These are phyloP conservation scores for Alternaria sp. DNA, from an alignment of 2,329 filamentous ascomycete species.

Conservation along the genomic window DNA sequence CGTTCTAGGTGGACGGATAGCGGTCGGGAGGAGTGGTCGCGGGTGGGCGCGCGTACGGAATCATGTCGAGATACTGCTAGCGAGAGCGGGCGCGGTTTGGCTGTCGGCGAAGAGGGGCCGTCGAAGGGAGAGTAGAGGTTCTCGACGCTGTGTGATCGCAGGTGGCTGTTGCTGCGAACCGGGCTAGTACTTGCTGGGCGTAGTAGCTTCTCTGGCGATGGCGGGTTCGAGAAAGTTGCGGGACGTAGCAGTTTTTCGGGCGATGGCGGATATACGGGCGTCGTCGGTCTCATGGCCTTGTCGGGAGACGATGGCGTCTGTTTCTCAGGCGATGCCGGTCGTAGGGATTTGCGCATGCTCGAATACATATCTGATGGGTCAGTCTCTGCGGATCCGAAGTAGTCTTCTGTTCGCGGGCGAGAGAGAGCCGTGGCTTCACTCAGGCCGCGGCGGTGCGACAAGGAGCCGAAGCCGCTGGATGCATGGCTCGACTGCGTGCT, in stretches of 20 bases:
- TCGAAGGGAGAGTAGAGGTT: slow-evolving; percentile 54
- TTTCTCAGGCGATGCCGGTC: slow-evolving; percentile 55
- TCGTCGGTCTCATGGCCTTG: slow-evolving; percentile 8
- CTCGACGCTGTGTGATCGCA: slow-evolving; percentile 54
- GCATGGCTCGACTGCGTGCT: slow-evolving; percentile 77
- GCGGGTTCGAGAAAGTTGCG: slow-evolving; percentile 12
- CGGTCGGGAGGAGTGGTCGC: slow-evolving; percentile 44
- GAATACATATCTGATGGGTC: slow-evolving; percentile 73
- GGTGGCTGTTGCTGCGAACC: slow-evolving; percentile 34
- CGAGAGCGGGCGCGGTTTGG: slow-evolving; percentile 55
- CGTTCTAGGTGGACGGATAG: slow-evolving; percentile 47
- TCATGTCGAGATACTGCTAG: slow-evolving; percentile 51
- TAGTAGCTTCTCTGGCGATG: slow-evolving; percentile 34
- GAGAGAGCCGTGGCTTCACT: slow-evolving; percentile 73
- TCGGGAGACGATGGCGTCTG: slow-evolving; percentile 13
- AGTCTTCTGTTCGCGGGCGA: slow-evolving; percentile 59
- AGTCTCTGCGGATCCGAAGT: slow-evolving; percentile 50
- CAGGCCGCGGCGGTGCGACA: slow-evolving; percentile 74
- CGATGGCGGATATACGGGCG: slow-evolving; percentile 5
- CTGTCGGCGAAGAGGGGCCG: slow-evolving; percentile 52
- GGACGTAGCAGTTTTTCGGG: slow-evolving; percentile 37
- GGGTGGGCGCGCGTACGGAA: slow-evolving; percentile 48
- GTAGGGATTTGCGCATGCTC: slow-evolving; percentile 77
- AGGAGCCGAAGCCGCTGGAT: slow-evolving; percentile 62
- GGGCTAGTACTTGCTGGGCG: slow-evolving; percentile 25